Evolutionary conservation across 2,329 filamentous ascomycete species (phyloP), one percentile per base, ranked within the genome.

Genomic region (Scleromitrula shiraiana): DNA sequence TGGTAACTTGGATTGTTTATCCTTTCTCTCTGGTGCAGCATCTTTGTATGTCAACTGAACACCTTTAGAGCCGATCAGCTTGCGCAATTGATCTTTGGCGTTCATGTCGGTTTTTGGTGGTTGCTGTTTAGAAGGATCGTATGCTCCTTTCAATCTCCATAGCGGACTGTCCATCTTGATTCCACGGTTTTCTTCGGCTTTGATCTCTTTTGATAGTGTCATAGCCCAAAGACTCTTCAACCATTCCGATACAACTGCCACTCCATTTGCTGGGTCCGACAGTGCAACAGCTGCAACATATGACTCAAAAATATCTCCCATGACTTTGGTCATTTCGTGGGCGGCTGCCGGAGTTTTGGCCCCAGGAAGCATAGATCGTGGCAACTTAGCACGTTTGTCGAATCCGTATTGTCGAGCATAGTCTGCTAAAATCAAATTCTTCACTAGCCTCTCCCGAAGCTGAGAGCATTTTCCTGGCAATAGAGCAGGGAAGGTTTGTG

Each of bases 221-320:
- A 73, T 77, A 4, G 76, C 75, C 88, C 89, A 96, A 1, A 96
- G 69, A 7, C 74, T 68, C 42, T 78, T 82, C 38, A 96, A 68
- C 88, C 89, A 97, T 12, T 73, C 64, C 43, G 83, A 74, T 2
- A 77, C 82, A 2, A 71, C 73, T 7, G 65, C 53, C 39, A 84
- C 75, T 1, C 90, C 89, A 39, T 78, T 63, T 3, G 69, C 65
- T 0, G 79, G 73, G 57, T 88, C 77, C 1, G 83, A 81, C 2
- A 88, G 68, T 27, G 95, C 76, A 5, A 90, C 68, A 3, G 85
- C 90, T 7, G 85, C 90, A 14, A 95, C 78, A 58, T 94, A 96
- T 0, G 91, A 85, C 64, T 97, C 91, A 59, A 96, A 94, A 15
- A 96, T 75, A 62, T 97, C 91, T 7, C 83, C 90, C 48, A 85